A percentile compares a stretch with the other conserved stretches of the same genome.
These are phyloP conservation scores for Blastomyces gilchristii DNA, from an alignment of 2,329 filamentous ascomycete species.

Conservation along the genomic window DNA sequence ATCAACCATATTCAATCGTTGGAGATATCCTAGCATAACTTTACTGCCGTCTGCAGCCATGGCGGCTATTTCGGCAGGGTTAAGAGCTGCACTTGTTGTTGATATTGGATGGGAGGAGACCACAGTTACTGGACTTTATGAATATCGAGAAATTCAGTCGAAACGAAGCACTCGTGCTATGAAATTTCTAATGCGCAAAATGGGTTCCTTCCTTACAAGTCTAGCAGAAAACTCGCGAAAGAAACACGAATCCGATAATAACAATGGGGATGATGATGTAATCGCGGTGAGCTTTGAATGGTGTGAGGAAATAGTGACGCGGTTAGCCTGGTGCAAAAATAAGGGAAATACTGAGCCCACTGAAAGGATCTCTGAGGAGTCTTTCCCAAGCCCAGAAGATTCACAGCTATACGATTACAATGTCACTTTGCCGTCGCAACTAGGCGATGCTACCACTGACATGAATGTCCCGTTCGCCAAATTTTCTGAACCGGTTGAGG, in stretches of 20 bases:
- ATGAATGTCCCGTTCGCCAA: constrained; percentile 57
- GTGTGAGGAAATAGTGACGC: constrained; percentile 66
- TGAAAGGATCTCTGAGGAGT: not conserved
- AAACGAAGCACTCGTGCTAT: constrained; percentile 64
- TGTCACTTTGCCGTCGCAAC: constrained; percentile 37
- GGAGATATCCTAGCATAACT: constrained; percentile 70
- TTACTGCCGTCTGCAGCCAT: constrained; percentile 69
- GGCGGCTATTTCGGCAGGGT: constrained; percentile 63
- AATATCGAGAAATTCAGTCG: constrained; percentile 71
- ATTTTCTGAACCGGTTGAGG: constrained; percentile 65
- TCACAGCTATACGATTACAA: constrained; percentile 30
- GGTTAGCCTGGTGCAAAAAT: constrained; percentile 64
- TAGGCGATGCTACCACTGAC: constrained; percentile 31
- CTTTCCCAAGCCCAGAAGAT: not conserved
- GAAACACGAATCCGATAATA: constrained; percentile 3
- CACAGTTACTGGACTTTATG: constrained; percentile 73
- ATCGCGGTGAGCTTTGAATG: constrained; percentile 58
- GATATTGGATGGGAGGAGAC: constrained; percentile 93
- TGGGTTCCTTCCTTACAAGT: constrained; percentile 41
- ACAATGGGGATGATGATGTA: constrained; percentile 25
- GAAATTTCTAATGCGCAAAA: constrained; percentile 58
- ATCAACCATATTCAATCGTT: constrained; percentile 68
- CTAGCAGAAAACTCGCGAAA: constrained; percentile 16
- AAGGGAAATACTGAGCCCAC: constrained; percentile 4
- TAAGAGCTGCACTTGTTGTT: constrained; percentile 75